Evolutionary conservation across 352 stramenopile genomes (phyloP).

Genomic region (Pythium aquatile): DNA sequence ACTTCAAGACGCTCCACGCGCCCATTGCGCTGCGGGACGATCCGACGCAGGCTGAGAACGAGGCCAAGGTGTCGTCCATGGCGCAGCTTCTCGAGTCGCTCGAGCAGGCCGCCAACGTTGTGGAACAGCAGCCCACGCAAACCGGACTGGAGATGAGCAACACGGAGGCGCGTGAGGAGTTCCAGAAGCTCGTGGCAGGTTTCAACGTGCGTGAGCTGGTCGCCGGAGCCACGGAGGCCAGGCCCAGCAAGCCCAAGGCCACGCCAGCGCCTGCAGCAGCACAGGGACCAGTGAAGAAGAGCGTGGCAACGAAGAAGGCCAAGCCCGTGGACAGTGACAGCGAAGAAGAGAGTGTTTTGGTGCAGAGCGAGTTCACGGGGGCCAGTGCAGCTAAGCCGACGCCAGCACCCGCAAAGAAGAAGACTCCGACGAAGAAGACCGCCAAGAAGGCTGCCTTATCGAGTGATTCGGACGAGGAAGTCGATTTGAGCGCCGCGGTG

Average conservation of each 20-base stretch:
- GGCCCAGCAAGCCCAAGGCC: slow-evolving; percentile 12
- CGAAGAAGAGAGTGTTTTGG: slow-evolving; percentile 66
- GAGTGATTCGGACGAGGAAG: slow-evolving; percentile 50
- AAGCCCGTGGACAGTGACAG: slow-evolving; percentile 51
- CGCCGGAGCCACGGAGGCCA: slow-evolving; percentile 28
- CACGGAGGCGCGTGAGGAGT: slow-evolving; percentile 45
- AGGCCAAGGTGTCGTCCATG: slow-evolving; percentile 66
- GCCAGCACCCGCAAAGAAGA: slow-evolving; percentile 30
- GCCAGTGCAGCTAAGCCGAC: slow-evolving; percentile 11
- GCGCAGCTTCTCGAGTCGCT: slow-evolving; percentile 69
- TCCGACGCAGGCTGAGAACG: slow-evolving; percentile 46
- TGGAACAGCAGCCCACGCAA: slow-evolving; percentile 25
- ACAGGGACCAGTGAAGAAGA: slow-evolving; percentile 9
- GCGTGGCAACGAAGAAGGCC: slow-evolving; percentile 11
- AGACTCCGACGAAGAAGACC: slow-evolving; percentile 34
- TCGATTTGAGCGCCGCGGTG: slow-evolving; percentile 69
- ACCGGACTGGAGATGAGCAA: slow-evolving; percentile 39
- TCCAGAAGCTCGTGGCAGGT: slow-evolving; percentile 57
- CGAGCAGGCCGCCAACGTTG: slow-evolving; percentile 49
- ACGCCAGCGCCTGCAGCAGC: background rate
- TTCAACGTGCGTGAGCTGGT: slow-evolving; percentile 48
- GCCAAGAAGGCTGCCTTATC: slow-evolving; percentile 43
- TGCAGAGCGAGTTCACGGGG: slow-evolving; percentile 70
- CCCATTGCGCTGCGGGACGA: slow-evolving; percentile 73
- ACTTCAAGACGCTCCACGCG: slow-evolving; percentile 73